Evolutionary conservation across 345 rosid species (phyloP), one percentile per base, ranked within the genome.

Genomic region (Syzygium jambos): DNA sequence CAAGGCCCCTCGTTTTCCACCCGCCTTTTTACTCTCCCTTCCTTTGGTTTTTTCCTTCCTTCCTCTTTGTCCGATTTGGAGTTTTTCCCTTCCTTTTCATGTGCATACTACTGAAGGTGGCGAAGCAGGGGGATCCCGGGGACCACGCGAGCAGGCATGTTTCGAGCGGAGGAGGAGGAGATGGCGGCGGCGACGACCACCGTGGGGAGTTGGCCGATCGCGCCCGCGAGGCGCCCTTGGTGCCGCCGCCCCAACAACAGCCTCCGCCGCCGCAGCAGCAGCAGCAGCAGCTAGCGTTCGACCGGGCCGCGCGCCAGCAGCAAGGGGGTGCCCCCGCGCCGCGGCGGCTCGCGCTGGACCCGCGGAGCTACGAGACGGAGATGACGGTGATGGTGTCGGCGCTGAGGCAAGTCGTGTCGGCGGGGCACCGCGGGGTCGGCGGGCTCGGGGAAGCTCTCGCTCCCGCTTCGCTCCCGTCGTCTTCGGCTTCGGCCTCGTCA

Each of bases 31-130:
- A 34, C 80, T 34, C 27, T 23, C 59, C 17, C 73, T 21, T 34
- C 3, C 43, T 34, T 68, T n/a, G n/a, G 46, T 17, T 68, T 68
- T 25, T 30, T 68, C 17, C 78, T 23, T 17, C 19, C 46, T 30
- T 17, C 80, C 34, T 34, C 80, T 34, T 21, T 34, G 80, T 34
- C 80, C 80, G 80, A 68, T 85, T 51, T 49, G 29, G 25, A 34
- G 23, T 52, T 25, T 30, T 23, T 5, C 29, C 29, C 23, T 51
- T 55, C 14, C 55, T 2, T 56, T 88, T 22, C 89, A 88, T 89
- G 90, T 91, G 90, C 88, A 77, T 90, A 87, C 80, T 88, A 16
- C 51, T 85, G 54, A 91, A 89, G 92, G 93, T 91, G 92, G 93
- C 92, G 92, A 88, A 87, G 86, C 90, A 86, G 46, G 80, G 80